Evolutionary conservation across 225 moss, liverwort and hornwort species (phyloP).

Genomic region (Marchantia polymorpha): DNA sequence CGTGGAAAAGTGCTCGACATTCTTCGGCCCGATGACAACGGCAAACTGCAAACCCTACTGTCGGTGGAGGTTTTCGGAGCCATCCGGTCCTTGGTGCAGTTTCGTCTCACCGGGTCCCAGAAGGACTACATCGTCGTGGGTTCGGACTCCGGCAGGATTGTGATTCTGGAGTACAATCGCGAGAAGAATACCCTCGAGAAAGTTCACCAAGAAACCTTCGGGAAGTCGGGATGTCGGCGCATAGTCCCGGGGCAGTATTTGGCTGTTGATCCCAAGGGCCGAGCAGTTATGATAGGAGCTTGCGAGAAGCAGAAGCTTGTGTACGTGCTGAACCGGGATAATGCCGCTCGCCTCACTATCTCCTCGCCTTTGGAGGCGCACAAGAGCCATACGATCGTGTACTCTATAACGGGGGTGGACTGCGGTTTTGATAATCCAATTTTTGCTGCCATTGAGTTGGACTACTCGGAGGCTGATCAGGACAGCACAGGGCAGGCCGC

Average conservation of each 20-base stretch:
- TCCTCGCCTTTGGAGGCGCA: slow-evolving; percentile 85
- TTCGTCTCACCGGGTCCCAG: slow-evolving; percentile 91
- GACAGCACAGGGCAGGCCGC: slow-evolving; percentile 96
- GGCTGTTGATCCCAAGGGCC: slow-evolving; percentile 97
- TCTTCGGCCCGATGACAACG: slow-evolving; percentile 87
- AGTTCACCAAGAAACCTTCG: slow-evolving; percentile 98
- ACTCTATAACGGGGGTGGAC: slow-evolving; percentile 91
- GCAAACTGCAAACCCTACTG: slow-evolving; percentile 85
- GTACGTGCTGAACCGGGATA: slow-evolving; percentile 91
- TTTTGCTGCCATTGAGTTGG: slow-evolving; percentile 94
- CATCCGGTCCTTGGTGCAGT: slow-evolving; percentile 83
- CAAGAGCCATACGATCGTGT: slow-evolving; percentile 95
- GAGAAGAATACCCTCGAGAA: slow-evolving; percentile 93
- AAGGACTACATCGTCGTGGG: slow-evolving; percentile 98
- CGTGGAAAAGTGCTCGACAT: slow-evolving; percentile 90
- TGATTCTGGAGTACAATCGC: slow-evolving; percentile 94
- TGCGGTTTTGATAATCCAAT: slow-evolving; percentile 99
- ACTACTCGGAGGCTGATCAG: slow-evolving; percentile 95
- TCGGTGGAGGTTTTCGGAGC: slow-evolving; percentile 97
- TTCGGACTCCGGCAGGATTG: slow-evolving; percentile 90
- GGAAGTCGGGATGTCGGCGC: slow-evolving; percentile 94
- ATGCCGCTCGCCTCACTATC: slow-evolving; percentile 92
- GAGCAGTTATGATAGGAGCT: slow-evolving; percentile 97
- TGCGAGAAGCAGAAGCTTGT: slow-evolving; percentile 99
- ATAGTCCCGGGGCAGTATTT: slow-evolving; percentile 98